phyloP scores from a whole-genome alignment of 306 rosid species.

The Glycine soja region DNA sequence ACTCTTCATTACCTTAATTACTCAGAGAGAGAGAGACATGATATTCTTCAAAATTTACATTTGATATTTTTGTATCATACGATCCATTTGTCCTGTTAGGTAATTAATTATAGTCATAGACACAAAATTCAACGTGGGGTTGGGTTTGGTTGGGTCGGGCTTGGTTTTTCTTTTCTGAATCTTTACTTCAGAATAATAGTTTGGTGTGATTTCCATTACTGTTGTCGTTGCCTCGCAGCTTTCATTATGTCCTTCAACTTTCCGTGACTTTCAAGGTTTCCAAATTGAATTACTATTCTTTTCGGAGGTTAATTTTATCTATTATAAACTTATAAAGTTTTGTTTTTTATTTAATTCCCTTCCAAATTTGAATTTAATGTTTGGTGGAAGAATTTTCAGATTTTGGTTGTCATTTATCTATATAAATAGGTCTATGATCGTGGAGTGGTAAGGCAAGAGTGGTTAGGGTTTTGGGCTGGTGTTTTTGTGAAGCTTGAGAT shows the following conservation, averaged over 20 bases:
- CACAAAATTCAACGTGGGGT: constrained; percentile 37
- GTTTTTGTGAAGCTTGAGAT: constrained; percentile 38
- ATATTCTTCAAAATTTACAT: background rate
- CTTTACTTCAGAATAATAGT: constrained; percentile 39
- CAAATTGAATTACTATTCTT: constrained; percentile 7
- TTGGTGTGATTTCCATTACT: constrained; percentile 55
- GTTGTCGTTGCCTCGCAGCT: constrained; percentile 55
- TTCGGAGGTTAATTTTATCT: background rate
- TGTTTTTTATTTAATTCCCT: background rate
- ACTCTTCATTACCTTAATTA: background rate
- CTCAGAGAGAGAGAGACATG: background rate
- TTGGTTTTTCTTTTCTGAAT: constrained; percentile 3
- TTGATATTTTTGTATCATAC: background rate
- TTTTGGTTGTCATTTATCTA: constrained; percentile 40
- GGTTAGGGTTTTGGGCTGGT: constrained; percentile 48
- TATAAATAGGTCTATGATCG: constrained; percentile 52
- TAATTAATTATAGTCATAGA: background rate
- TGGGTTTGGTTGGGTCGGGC: background rate
- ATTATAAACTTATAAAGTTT: background rate
- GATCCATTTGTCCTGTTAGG: constrained; percentile 23
- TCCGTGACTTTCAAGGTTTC: constrained; percentile 65
- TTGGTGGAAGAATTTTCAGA: constrained; percentile 42
- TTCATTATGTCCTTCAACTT: constrained; percentile 60
- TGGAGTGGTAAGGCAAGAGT: background rate
- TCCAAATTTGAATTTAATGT: constrained; percentile 21